phyloP scores from a whole-genome alignment of 1,139 yeast species.

The Yamadazyma dendronema region DNA sequence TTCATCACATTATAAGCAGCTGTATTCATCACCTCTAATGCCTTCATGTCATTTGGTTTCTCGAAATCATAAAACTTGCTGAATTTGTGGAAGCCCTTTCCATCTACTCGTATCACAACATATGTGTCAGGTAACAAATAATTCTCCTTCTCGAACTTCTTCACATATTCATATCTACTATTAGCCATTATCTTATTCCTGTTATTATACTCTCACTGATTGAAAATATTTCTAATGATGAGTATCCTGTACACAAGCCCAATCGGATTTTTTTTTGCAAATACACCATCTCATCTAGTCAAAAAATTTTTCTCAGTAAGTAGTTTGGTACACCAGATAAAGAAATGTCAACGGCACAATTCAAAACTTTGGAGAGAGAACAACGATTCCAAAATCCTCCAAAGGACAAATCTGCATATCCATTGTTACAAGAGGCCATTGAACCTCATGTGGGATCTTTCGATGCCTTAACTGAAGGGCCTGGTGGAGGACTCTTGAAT shows the following conservation, averaged over 20 bases:
- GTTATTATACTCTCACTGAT: too few relatives aligned
- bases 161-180: slow-evolving; percentile 82
- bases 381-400: slow-evolving; percentile 85
- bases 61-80: slow-evolving; percentile 68
- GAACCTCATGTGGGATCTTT: slow-evolving; percentile 95
- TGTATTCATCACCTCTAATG: slow-evolving; percentile 75
- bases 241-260: slow-evolving; percentile 5
- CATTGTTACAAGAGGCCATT: slow-evolving; percentile 83
- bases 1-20: slow-evolving; percentile 70
- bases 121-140: slow-evolving; percentile 74
- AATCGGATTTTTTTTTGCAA: background rate
- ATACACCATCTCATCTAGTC: slow-evolving; percentile 10
- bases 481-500: slow-evolving; percentile 79
- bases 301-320: slow-evolving; percentile 11
- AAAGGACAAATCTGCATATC: slow-evolving; percentile 77
- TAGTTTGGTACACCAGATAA: background rate
- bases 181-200: slow-evolving; percentile 66
- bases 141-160: slow-evolving; percentile 73
- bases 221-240: too few relatives aligned
- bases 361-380: slow-evolving; percentile 88
- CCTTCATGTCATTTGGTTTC: slow-evolving; percentile 84
- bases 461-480: slow-evolving; percentile 89
- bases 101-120: slow-evolving; percentile 85
- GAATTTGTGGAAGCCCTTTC: slow-evolving; percentile 89
- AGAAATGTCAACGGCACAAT: slow-evolving; percentile 39